A percentile compares a stretch with the other conserved stretches of the same genome.
phyloP scores from a whole-genome alignment of 345 rosid genomes.

The Excoecaria cochinchinensis region DNA sequence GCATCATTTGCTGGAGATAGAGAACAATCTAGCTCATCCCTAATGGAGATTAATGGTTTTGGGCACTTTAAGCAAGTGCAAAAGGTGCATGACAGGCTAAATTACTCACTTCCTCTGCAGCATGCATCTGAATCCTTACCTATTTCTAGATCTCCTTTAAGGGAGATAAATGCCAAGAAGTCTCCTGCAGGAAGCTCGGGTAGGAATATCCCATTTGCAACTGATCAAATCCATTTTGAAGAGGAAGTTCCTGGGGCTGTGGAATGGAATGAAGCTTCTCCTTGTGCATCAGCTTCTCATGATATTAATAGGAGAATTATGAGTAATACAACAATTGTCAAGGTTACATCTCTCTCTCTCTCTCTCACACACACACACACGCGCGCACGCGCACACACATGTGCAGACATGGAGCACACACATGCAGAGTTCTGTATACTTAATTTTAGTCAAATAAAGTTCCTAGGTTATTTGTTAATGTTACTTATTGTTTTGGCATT shows the following conservation, averaged over 20 bases:
- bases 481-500: constrained; percentile 15
- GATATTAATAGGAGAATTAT: constrained; percentile 17
- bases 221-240: constrained; percentile 25
- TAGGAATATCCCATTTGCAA: constrained; percentile 20
- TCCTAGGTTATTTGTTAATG: constrained; percentile 19
- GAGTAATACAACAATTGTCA: constrained; percentile 29
- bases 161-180: constrained; percentile 21
- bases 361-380: constrained; percentile 16
- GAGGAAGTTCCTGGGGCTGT: constrained; percentile 30
- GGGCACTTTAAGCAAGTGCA: constrained; percentile 21
- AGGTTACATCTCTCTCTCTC: constrained; percentile 36
- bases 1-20: too few relatives aligned
- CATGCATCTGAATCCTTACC: constrained; percentile 28
- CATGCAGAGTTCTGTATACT: constrained; percentile 8
- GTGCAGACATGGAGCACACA: too few relatives aligned
- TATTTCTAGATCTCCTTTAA: constrained; percentile 25
- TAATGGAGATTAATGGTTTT: too few relatives aligned
- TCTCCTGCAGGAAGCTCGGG: constrained; percentile 27
- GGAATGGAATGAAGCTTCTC: constrained; percentile 33
- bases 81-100: constrained; percentile 31
- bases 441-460: constrained; percentile 15
- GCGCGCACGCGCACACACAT: constrained; percentile 14
- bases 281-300: constrained; percentile 34
- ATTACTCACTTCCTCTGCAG: constrained; percentile 21
- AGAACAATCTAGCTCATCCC: too few relatives aligned